Conservation (phyloP, 2,329 filamentous ascomycete species). For the Colletotrichum liriopes region DNA sequence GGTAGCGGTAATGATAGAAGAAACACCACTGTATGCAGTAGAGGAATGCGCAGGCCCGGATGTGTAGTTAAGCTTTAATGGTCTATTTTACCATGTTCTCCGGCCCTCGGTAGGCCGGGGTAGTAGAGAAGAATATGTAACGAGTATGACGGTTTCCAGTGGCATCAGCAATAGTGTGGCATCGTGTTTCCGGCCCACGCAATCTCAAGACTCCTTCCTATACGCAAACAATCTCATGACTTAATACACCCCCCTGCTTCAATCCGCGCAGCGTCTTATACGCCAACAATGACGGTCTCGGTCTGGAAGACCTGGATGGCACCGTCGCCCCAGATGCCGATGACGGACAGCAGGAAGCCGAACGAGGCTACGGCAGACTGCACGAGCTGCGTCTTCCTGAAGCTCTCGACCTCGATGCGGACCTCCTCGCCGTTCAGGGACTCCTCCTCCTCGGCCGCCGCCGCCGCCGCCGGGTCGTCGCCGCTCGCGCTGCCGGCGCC, state of each 20-base stretch:
- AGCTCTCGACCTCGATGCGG: slow-evolving; percentile 68
- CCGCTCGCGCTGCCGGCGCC: slow-evolving; percentile 59
- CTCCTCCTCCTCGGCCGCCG: slow-evolving; percentile 59
- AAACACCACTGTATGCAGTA: not conserved
- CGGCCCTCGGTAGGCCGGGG: slow-evolving; percentile 14
- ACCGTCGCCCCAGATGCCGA: slow-evolving; percentile 79
- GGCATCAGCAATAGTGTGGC: slow-evolving; percentile 15
- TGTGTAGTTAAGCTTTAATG: slow-evolving; percentile 16
- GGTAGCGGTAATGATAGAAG: not conserved
- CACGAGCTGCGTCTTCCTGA: slow-evolving; percentile 68
- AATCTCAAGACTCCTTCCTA: slow-evolving; percentile 34
- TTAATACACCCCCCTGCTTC: not conserved
- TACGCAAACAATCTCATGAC: slow-evolving; percentile 16
- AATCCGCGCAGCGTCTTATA: slow-evolving; percentile 22
- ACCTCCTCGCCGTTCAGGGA: slow-evolving; percentile 75
- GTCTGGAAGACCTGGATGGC: slow-evolving; percentile 48
- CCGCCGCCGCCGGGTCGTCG: slow-evolving; percentile 59
- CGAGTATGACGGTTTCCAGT: slow-evolving; percentile 34
- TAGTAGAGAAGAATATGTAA: slow-evolving; percentile 34
- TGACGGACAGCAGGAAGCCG: slow-evolving; percentile 73
- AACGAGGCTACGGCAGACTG: slow-evolving; percentile 69
- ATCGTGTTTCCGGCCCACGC: slow-evolving; percentile 28
- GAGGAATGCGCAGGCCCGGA: not conserved
- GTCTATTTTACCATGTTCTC: slow-evolving; percentile 37
- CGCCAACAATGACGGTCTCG: slow-evolving; percentile 43